A percentile compares a stretch with the other conserved stretches of the same genome.
phyloP scores from a whole-genome alignment of 2,329 filamentous ascomycete genomes.

The Scytalidium lignicola region DNA sequence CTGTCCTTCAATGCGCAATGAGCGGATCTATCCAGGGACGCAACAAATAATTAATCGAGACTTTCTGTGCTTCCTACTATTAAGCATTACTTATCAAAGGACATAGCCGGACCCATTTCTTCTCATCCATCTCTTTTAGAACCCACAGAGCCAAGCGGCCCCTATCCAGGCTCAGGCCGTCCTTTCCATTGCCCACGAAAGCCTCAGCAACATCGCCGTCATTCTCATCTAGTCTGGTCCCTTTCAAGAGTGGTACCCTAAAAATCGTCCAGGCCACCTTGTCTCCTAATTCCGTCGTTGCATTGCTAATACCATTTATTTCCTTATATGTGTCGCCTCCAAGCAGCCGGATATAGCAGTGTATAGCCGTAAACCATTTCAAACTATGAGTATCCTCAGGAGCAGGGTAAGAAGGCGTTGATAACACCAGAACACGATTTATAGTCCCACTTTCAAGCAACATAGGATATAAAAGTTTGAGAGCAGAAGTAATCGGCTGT shows the following conservation, averaged over 20 bases:
- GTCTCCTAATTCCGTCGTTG: constrained; percentile 16
- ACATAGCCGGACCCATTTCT: constrained; percentile 14
- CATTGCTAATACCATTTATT: constrained; percentile 15
- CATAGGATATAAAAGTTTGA: constrained; percentile 17
- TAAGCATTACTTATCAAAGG: background rate
- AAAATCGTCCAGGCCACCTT: constrained; percentile 21
- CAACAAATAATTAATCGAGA: no score
- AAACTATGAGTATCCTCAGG: constrained; percentile 15
- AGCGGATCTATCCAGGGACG: no score
- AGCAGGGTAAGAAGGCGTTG: constrained; percentile 19
- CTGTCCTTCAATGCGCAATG: no score
- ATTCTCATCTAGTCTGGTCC: constrained; percentile 13
- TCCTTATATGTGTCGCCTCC: constrained; percentile 18
- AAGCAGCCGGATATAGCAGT: constrained; percentile 17
- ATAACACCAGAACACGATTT: constrained; percentile 17
- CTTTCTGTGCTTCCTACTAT: background rate
- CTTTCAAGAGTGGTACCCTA: constrained; percentile 15
- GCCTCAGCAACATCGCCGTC: constrained; percentile 13
- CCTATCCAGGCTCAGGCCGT: constrained; percentile 16
- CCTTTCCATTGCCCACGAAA: constrained; percentile 18
- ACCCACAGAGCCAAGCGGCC: constrained; percentile 20
- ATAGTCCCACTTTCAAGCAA: constrained; percentile 12
- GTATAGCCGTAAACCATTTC: constrained; percentile 17
- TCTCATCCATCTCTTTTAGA: constrained; percentile 17
- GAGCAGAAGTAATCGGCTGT: constrained; percentile 18